Base-by-base conservation (phyloP, 139 green algal genomes). In the Pleodorina starrii region DNA sequence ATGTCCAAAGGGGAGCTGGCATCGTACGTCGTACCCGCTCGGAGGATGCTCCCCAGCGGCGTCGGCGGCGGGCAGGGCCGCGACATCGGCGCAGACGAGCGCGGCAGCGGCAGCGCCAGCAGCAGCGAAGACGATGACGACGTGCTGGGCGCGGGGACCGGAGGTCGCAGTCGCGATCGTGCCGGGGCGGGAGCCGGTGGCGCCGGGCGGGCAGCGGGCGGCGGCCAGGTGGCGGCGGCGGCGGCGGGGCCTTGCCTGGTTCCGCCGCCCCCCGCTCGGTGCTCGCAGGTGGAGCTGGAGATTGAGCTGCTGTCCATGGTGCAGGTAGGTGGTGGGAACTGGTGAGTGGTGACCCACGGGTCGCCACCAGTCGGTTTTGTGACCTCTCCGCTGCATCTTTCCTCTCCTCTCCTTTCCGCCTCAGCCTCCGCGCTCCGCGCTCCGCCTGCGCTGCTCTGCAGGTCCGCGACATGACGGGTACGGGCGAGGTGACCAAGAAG, bases 391-490 rank as follows among this genome's bases (percentile, higher is more conserved):
- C n/a, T n/a, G n/a, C n/a, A n/a, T n/a, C n/a, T n/a, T n/a, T n/a
- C n/a, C n/a, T n/a, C n/a, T n/a, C n/a, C n/a, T n/a, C n/a, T n/a
- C n/a, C n/a, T n/a, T n/a, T n/a, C n/a, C n/a, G n/a, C n/a, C n/a
- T n/a, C n/a, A n/a, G n/a, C n/a, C n/a, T n/a, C n/a, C n/a, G n/a
- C n/a, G n/a, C n/a, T n/a, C n/a, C n/a, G n/a, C n/a, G n/a, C n/a
- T n/a, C n/a, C n/a, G n/a, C n/a, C n/a, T n/a, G n/a, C n/a, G n/a
- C n/a, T n/a, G n/a, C 54, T 66, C 29, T 40, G 3, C 93, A 98
- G 93, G 95, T 98, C 36, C 90, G 96, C 0, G 96, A 98, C 92
- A 88, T 98, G 79, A 94, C 91, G 7, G 94, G 94, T n/a, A 94
- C 96, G 75, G 96, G 96, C 16, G 60, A 79, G 19, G 91, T 96